Evolutionary conservation across 345 rosid species (phyloP).

Genomic region (Populus simonii): DNA sequence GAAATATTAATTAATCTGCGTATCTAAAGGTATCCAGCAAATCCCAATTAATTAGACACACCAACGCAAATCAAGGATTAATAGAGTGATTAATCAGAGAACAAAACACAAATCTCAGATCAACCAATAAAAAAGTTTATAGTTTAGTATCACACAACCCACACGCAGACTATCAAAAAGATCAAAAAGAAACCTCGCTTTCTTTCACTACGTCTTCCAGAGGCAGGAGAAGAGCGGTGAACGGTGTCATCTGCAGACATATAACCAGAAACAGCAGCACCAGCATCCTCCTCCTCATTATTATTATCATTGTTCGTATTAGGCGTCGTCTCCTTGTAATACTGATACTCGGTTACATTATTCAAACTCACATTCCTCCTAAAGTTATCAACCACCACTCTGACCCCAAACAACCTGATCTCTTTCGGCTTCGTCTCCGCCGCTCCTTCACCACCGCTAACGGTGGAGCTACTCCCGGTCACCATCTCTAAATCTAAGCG

Average conservation of each 20-base stretch:
- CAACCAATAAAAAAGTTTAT: no score
- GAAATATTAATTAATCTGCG: not conserved
- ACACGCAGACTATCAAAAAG: not conserved
- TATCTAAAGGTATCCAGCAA: not conserved
- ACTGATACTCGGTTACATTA: conserved; percentile 74
- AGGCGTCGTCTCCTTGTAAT: conserved; percentile 24
- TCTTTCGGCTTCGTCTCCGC: conserved; percentile 33
- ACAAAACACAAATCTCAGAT: no score
- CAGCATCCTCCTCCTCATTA: conserved; percentile 12
- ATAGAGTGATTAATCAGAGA: not conserved
- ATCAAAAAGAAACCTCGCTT: conserved; percentile 64
- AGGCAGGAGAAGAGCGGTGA: conserved; percentile 34
- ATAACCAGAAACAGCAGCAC: conserved; percentile 45
- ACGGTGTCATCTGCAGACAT: conserved; percentile 78
- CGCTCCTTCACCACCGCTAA: conserved; percentile 12
- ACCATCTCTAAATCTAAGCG: not conserved
- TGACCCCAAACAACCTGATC: conserved; percentile 87
- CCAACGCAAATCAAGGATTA: not conserved
- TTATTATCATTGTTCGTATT: not conserved
- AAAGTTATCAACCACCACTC: conserved; percentile 86
- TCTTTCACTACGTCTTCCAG: conserved; percentile 53
- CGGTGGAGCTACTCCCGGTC: conserved; percentile 33
- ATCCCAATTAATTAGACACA: not conserved
- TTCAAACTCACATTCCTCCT: conserved; percentile 90
- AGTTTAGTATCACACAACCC: no score